These are phyloP conservation scores for Crithidia mellificae DNA, from an alignment of 208 protist genomes.

Conservation along the genomic window DNA sequence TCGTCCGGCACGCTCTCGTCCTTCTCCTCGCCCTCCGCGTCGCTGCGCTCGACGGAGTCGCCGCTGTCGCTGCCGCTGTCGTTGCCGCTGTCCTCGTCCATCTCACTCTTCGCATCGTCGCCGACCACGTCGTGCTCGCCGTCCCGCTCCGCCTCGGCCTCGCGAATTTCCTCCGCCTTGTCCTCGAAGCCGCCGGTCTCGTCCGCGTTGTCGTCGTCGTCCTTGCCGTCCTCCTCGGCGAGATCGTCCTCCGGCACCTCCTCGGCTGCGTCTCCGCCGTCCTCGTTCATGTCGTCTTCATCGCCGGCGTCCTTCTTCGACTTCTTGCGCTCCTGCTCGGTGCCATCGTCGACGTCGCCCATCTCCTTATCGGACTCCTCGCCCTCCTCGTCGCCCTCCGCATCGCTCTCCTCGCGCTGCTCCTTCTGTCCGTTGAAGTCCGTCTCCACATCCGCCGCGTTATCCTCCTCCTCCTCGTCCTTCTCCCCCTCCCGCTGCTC, in stretches of 20 bases:
- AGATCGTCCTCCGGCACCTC: constrained; percentile 87
- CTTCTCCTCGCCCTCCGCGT: constrained; percentile 74
- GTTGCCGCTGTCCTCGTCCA: constrained; percentile 42
- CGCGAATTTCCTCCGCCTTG: constrained; percentile 80
- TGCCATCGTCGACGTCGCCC: constrained; percentile 88
- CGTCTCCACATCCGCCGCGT: constrained; percentile 86
- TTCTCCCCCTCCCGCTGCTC: constrained; percentile 66
- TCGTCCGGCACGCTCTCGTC: constrained; percentile 48
- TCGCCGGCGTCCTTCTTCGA: constrained; percentile 75
- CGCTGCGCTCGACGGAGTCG: constrained; percentile 43
- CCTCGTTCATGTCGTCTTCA: constrained; percentile 71
- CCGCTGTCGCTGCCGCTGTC: constrained; percentile 37
- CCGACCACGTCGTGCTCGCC: constrained; percentile 76
- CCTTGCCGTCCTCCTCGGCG: constrained; percentile 44
- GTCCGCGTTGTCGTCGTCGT: constrained; percentile 58
- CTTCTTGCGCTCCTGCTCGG: constrained; percentile 84
- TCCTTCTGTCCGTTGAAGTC: constrained; percentile 88
- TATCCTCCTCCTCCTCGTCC: constrained; percentile 87
- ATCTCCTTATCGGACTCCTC: constrained; percentile 81
- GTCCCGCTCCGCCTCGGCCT: constrained; percentile 69
- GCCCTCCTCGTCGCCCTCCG: constrained; percentile 74
- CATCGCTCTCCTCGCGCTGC: constrained; percentile 69
- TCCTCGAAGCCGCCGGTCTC: constrained; percentile 87
- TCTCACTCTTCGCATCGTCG: constrained; percentile 54
- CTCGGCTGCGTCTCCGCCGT: constrained; percentile 70